Conservation (phyloP, 2,329 filamentous ascomycete species). For the Botryotinia globosa region DNA sequence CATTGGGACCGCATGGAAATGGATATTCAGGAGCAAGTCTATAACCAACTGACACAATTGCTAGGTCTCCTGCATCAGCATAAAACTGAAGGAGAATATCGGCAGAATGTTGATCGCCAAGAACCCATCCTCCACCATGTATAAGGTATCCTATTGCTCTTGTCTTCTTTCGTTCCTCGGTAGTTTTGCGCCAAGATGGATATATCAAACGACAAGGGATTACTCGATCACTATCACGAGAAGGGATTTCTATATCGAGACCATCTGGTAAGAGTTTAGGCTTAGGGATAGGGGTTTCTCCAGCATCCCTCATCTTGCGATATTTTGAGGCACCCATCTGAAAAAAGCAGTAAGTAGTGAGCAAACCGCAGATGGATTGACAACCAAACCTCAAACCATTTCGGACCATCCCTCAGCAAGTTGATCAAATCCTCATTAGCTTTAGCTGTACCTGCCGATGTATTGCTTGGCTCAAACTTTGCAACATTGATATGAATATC, state of each 20-base stretch:
- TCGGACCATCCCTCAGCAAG: constrained; percentile 40
- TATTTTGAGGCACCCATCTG: constrained; percentile 53
- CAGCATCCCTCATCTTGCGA: constrained; percentile 51
- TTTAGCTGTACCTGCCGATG: constrained; percentile 42
- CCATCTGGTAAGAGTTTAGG: constrained; percentile 47
- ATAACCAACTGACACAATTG: constrained; percentile 56
- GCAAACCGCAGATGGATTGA: not conserved
- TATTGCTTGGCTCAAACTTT: constrained; percentile 45
- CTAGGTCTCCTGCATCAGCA: constrained; percentile 48
- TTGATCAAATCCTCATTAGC: constrained; percentile 43
- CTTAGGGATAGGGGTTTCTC: constrained; percentile 50
- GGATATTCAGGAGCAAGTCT: constrained; percentile 58
- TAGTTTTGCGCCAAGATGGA: constrained; percentile 29
- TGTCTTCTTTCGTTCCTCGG: constrained; percentile 49
- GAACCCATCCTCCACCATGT: constrained; percentile 45
- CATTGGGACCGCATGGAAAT: constrained; percentile 52
- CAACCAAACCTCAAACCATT: constrained; percentile 50
- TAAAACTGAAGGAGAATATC: constrained; percentile 47
- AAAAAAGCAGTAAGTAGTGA: not conserved
- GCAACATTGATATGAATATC: constrained; percentile 44
- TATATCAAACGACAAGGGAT: constrained; percentile 48
- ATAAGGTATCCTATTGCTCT: constrained; percentile 53
- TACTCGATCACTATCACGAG: constrained; percentile 47
- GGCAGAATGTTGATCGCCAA: constrained; percentile 35
- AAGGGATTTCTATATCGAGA: constrained; percentile 49